A percentile compares a stretch with the other conserved stretches of the same genome.
These are phyloP conservation scores for Elaphomyces granulatus DNA, from an alignment of 495 filamentous ascomycete species.

Conservation along the genomic window DNA sequence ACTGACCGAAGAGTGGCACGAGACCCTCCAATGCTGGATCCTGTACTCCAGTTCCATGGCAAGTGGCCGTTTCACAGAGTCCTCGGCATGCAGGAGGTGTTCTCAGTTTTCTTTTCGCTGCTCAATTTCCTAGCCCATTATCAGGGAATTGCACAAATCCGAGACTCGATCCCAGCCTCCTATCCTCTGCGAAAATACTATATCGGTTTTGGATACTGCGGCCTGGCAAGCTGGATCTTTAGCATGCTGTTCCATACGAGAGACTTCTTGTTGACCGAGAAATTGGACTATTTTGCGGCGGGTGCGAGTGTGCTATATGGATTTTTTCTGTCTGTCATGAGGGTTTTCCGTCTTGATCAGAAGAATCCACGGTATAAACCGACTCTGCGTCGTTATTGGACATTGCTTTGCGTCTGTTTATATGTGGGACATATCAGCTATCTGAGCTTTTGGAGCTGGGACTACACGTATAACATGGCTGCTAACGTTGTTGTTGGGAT, in stretches of 20 bases:
- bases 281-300: conserved; percentile 90
- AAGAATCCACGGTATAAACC: conserved; percentile 37
- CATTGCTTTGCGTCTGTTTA: conserved; percentile 48
- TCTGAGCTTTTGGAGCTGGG: conserved; percentile 72
- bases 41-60: conserved; percentile 90
- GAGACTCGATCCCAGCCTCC: conserved; percentile 47
- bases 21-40: conserved; percentile 44
- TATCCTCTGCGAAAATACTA: conserved; percentile 77
- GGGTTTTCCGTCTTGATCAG: conserved; percentile 69
- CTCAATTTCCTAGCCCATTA: conserved; percentile 84
- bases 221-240: conserved; percentile 70
- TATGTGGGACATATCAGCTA: conserved; percentile 73
- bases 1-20: conserved; percentile 56
- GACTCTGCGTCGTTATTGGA: conserved; percentile 57
- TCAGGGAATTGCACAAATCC: conserved; percentile 56
- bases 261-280: conserved; percentile 76
- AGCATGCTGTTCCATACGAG: conserved; percentile 83
- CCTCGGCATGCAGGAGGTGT: conserved; percentile 87
- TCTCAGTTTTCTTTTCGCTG: conserved; percentile 81
- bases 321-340: conserved; percentile 65
- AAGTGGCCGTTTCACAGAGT: conserved; percentile 96
- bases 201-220: conserved; percentile 62
- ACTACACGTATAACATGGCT: conserved; percentile 95
- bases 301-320: conserved; percentile 86
- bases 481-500: conserved; percentile 78